Evolutionary conservation across 2,329 filamentous ascomycete genomes (phyloP), one percentile per base, ranked within the genome.

Genomic region (Xylariaceae sp.): DNA sequence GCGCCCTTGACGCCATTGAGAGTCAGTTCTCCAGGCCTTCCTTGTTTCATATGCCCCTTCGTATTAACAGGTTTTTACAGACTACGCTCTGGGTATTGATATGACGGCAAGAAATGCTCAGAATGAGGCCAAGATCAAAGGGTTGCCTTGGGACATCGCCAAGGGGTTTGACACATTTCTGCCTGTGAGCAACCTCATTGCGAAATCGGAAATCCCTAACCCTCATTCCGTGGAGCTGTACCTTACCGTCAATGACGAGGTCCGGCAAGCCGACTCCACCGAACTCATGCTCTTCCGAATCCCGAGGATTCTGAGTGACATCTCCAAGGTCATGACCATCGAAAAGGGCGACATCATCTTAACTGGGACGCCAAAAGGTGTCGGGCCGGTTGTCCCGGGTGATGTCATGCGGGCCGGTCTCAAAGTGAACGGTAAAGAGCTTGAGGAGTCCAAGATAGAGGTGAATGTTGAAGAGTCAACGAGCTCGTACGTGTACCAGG

Each of bases 141-240:
- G 95, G 37, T 86, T 98, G 16, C 95, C 95, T 7, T 99, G 95
- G 95, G 87, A 88, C 68, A 97, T 97, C 64, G 89, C 91, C 65
- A 99, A 99, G 80, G 95, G 95, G 45, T 99, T 98, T 73, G 95
- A 99, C 74, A 98, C 95, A 2, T 99, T 99, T 79, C 82, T 96
- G 49, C 95, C 95, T 56, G 83, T 99, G 70, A 91, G 89, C 73
- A 80, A 88, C 62, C 80, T 90, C 52, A 96, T 99, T 67, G 80
- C 86, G 65, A 96, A 96, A 78, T 80, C 84, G 37, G 81, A 83
- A 63, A 91, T 99, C 65, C 84, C 89, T 12, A 86, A 98, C 75
- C 95, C 95, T 29, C 93, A 98, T 73, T 86, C 93, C 68, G 87
- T 91, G 18, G 89, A 96, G 76, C 78, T 99, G 60, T 96, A 89